Evolutionary conservation across 2,329 filamentous ascomycete genomes (phyloP).

Genomic region (Conoideocrella luteorostrata): DNA sequence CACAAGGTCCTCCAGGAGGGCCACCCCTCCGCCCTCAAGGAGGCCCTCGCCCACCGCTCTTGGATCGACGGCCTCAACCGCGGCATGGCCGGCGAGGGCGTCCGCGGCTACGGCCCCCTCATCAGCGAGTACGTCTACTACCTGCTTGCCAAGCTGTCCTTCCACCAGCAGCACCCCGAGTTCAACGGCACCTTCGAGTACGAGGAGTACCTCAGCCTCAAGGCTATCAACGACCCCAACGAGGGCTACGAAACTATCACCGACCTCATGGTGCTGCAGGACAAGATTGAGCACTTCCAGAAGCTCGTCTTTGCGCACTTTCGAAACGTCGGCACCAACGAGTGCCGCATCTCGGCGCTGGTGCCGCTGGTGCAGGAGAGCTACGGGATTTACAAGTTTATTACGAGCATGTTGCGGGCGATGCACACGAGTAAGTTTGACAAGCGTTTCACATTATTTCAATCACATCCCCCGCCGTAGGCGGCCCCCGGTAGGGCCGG

Average conservation of each 20-base stretch:
- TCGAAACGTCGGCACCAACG: conserved; percentile 83
- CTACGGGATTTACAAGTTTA: conserved; percentile 99
- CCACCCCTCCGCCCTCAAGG: conserved; percentile 77
- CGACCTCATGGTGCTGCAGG: conserved; percentile 92
- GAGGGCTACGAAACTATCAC: conserved; percentile 96
- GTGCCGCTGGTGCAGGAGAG: conserved; percentile 94
- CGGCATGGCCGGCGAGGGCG: conserved; percentile 73
- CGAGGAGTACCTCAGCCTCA: conserved; percentile 96
- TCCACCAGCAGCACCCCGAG: conserved; percentile 92
- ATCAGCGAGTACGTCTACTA: conserved; percentile 98
- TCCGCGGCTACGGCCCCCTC: conserved; percentile 84
- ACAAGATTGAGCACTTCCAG: conserved; percentile 97
- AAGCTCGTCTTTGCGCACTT: conserved; percentile 98
- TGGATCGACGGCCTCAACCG: conserved; percentile 93
- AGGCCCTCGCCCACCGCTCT: conserved; percentile 78
- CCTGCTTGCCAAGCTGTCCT: conserved; percentile 87
- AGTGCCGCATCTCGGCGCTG: conserved; percentile 89
- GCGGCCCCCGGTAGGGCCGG: no score
- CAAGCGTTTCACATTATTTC: no score
- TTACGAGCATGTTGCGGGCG: conserved; percentile 96
- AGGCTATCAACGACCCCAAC: conserved; percentile 97
- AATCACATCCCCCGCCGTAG: no score
- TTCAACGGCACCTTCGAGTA: conserved; percentile 99
- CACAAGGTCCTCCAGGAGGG: conserved; percentile 98
- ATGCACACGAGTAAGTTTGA: conserved; percentile 86